phyloP scores from a whole-genome alignment of 805 yeast genomes.

The Schizosaccharomyces cryophilus region DNA sequence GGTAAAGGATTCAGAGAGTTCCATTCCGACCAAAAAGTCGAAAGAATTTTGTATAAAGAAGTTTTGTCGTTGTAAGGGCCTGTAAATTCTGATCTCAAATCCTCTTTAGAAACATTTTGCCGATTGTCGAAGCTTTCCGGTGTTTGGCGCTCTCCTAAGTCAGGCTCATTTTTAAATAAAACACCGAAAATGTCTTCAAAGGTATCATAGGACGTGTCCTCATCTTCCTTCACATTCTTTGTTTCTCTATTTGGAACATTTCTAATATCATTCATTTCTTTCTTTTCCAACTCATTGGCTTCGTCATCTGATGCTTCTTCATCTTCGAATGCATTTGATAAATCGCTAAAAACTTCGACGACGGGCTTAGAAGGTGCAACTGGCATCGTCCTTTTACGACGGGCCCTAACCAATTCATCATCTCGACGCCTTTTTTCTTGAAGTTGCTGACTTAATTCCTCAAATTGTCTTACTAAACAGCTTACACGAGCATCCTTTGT shows the following conservation, averaged over 20 bases:
- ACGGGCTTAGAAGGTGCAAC: conserved; percentile 58
- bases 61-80: conserved; percentile 27
- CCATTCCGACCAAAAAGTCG: conserved; percentile 93
- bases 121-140: background rate
- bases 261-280: too few species aligned
- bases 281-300: conserved; percentile 4
- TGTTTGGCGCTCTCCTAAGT: background rate
- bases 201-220: background rate
- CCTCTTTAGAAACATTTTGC: background rate
- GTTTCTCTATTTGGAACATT: too few species aligned
- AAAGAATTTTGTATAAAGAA: conserved; percentile 56
- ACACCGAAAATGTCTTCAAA: background rate
- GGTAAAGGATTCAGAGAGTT: conserved; percentile 92
- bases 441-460: conserved; percentile 60
- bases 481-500: conserved; percentile 11
- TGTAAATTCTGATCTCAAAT: background rate
- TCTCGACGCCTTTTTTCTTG: conserved; percentile 69
- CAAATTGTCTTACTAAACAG: conserved; percentile 36
- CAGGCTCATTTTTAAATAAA: background rate
- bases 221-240: background rate
- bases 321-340: conserved; percentile 56
- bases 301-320: conserved; percentile 20
- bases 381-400: conserved; percentile 33
- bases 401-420: conserved; percentile 27
- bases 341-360: conserved; percentile 73